Conservation (phyloP, 495 filamentous ascomycete species). For the Neurospora africana region DNA sequence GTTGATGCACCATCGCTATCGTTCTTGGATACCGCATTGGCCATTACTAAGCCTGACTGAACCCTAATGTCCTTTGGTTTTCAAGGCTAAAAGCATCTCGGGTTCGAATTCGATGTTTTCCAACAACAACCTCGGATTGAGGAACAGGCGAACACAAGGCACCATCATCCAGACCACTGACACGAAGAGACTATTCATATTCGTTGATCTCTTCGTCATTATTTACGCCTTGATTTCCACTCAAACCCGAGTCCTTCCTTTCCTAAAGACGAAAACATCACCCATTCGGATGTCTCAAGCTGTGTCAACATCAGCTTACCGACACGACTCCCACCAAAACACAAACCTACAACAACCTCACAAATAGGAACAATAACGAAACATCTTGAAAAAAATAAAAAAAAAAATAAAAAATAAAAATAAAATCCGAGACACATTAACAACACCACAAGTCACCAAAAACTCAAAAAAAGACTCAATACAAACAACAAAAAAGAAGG, state of each 20-base stretch:
- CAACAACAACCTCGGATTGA: neutral
- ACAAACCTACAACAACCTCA: no score
- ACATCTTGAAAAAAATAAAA: no score
- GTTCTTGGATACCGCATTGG: neutral
- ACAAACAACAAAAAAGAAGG: neutral
- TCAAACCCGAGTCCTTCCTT: no score
- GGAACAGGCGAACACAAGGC: neutral
- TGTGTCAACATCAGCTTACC: no score
- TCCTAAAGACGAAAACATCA: no score
- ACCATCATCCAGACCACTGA: neutral
- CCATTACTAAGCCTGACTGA: neutral
- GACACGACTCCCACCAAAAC: no score
- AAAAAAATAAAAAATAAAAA: neutral
- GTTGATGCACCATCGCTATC: neutral
- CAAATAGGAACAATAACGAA: no score
- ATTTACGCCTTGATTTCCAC: no score
- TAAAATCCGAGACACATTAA: neutral
- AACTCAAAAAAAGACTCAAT: accelerated
- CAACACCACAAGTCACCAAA: neutral
- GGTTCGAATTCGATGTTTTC: neutral
- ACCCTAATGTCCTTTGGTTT: neutral
- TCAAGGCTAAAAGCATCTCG: neutral
- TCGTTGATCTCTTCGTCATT: neutral
- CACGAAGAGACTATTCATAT: neutral
- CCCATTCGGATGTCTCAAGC: no score